Evolutionary conservation across 805 yeast genomes (phyloP).

Genomic region (Candida silvicultrix): DNA sequence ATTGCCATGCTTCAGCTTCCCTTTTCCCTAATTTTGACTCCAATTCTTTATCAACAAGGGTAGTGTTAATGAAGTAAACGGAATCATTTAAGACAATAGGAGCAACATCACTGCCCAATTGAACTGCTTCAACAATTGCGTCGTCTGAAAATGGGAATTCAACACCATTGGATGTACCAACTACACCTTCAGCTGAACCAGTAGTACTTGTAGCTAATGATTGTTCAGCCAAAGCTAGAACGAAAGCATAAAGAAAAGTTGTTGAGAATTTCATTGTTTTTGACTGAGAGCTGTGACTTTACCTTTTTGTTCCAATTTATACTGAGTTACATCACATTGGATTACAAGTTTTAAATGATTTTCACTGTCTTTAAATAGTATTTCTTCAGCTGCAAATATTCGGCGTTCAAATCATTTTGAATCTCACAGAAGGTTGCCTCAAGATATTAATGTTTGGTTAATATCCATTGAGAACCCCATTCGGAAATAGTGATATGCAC

Average conservation of each 20-base stretch:
- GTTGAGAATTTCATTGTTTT: conserved; percentile 10
- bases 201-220: conserved; percentile 4
- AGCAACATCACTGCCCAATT: conserved; percentile 8
- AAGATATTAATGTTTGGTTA: background rate
- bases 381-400: background rate
- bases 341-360: background rate
- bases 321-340: background rate
- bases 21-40: background rate
- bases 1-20: conserved; percentile 7
- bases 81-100: conserved; percentile 19
- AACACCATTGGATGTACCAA: conserved; percentile 3
- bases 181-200: background rate
- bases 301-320: background rate
- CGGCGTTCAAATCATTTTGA: background rate
- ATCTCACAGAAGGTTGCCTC: background rate
- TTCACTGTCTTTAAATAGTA: background rate
- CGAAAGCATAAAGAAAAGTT: conserved; percentile 3
- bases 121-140: conserved; percentile 2
- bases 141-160: conserved; percentile 4
- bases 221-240: conserved; percentile 7
- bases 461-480: conserved; percentile 1
- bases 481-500: conserved; percentile 1
- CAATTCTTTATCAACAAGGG: conserved; percentile 6
- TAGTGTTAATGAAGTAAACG: conserved; percentile 21
- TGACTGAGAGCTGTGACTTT: background rate